Base-by-base conservation (phyloP, 2,329 filamentous ascomycete species). In the Tolypocladium pustulatum region DNA sequence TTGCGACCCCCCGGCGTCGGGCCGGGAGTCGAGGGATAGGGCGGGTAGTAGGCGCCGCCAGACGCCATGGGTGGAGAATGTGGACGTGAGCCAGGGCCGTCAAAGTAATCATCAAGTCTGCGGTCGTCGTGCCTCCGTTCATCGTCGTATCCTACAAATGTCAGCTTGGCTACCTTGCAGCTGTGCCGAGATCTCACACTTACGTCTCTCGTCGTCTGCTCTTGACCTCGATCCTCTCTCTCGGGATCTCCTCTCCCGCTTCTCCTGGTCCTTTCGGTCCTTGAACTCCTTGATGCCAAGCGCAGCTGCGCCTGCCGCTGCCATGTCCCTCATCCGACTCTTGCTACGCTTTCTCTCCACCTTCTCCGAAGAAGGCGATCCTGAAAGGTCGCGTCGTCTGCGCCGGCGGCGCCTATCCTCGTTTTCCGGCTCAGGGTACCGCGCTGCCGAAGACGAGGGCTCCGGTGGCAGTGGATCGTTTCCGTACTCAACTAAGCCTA, bases 401-500 rank as follows among this genome's bases (percentile, higher is more conserved):
- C 69, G 69, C 56, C 73, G 70, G 60, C 73, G 72, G 58, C 70
- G 71, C 61, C 73, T 68, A 60, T 76, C 76, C 61, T 80, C 77
- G 58, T 72, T 73, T 57, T 79, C 78, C 58, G 78, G 78, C 59
- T 80, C 80, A 67, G 81, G 79, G 59, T 71, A 73, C 59, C 65
- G 68, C 32, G 65, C 64, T 54, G 71, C 68, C 62, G 49, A 34
- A 30, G 71, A 67, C 54, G 69, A 71, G 63, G 72, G 69, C 61
- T 71, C 67, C 61, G 75, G 75, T 64, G 73, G 72, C 63, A 87
- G 76, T 65, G 83, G 82, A 64, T 80, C 77, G 68, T 75, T 77
- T 65, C 84, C 84, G 76, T 87, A 87, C 71, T 86, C 81, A 79
- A 87, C 82, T 78, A 86, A 78, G 75, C 83, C 84, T 84, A 86